These are phyloP conservation scores for Periconia digitata DNA, from an alignment of 2,329 filamentous ascomycete species.

Conservation along the genomic window DNA sequence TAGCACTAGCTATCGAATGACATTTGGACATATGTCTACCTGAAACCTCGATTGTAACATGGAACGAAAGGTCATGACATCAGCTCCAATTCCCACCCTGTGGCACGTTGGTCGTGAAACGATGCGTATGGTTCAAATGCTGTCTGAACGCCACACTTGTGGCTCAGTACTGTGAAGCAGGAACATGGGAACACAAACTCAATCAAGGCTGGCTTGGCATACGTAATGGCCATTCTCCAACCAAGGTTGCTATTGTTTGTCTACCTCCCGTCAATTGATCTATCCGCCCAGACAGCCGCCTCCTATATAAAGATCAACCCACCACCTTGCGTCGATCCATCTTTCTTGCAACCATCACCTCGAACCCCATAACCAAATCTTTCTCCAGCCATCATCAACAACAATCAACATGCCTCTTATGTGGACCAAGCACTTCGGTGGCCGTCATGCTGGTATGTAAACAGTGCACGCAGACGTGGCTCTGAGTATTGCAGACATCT, in stretches of 20 bases:
- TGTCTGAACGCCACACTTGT: conserved; percentile 1
- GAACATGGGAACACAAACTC: too few relatives aligned
- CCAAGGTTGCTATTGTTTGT: conserved; percentile 3
- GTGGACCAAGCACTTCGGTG: conserved; percentile 51
- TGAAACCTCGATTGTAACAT: too few relatives aligned
- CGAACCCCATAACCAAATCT: neutral
- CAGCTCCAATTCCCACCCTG: too few relatives aligned
- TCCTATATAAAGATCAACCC: conserved; percentile 15
- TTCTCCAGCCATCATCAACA: conserved; percentile 13
- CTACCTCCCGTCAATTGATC: neutral
- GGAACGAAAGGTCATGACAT: too few relatives aligned
- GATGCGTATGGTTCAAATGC: neutral
- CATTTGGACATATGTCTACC: neutral
- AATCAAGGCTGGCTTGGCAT: conserved; percentile 6
- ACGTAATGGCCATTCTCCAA: conserved; percentile 4
- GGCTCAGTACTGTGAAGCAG: conserved; percentile 1
- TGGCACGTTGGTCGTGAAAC: neutral
- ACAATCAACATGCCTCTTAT: conserved; percentile 47
- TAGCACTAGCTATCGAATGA: neutral
- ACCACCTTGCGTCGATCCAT: neutral
- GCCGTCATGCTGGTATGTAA: conserved; percentile 45
- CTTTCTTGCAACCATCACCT: neutral
- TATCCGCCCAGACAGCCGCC: conserved; percentile 8
- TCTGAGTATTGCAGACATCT: too few relatives aligned
- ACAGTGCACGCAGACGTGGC: neutral